Base-by-base conservation (phyloP, 129 eudicot species). In the Erigeron canadensis region DNA sequence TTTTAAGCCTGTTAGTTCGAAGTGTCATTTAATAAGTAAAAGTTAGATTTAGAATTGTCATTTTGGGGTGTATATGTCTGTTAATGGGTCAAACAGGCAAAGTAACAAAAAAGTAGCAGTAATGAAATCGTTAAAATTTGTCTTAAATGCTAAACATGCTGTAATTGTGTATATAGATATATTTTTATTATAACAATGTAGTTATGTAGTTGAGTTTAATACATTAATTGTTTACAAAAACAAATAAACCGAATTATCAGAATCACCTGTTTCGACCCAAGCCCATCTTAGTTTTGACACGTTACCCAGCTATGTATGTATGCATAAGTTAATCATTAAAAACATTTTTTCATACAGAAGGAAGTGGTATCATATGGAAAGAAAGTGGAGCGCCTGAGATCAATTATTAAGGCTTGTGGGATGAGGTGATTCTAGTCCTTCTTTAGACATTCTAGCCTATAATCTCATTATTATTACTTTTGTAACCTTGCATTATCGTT, bases 381-480 rank as follows among this genome's bases (percentile, higher is more conserved):
- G 82, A 75, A 74, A 8, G 99, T 90, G 72, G 99, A 94, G 80
- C 87, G 77, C 77, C 94, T 94, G 43, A 94, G 84, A 76, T 84
- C 94, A 50, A 67, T 94, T 62, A 89, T 90, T 65, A 94, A 90
- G 80, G 86, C 99, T 67, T 94, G 96, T 63, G 97, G 97, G 75
- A 82, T 94, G 93, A 88, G 86, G 99, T 94, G 45, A 43, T n/a
- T 77, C 22, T 22, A 7, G 37, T 65, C 21, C 2, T 4, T 69
- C 66, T 37, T 18, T 63, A 64, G 65, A 28, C 48, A 5, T 44
- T 23, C 44, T 65, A 65, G 46, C 67, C 48, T 16, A 19, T 63
- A n/a, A 50, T n/a, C 21, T 45, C 44, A 64, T 58, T 17, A 4
- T 10, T 71, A 8, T 70, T 51, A 34, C 10, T 28, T 67, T 65